phyloP scores from a whole-genome alignment of 1,284 basidiomycete species.

The Puccinia horiana region DNA sequence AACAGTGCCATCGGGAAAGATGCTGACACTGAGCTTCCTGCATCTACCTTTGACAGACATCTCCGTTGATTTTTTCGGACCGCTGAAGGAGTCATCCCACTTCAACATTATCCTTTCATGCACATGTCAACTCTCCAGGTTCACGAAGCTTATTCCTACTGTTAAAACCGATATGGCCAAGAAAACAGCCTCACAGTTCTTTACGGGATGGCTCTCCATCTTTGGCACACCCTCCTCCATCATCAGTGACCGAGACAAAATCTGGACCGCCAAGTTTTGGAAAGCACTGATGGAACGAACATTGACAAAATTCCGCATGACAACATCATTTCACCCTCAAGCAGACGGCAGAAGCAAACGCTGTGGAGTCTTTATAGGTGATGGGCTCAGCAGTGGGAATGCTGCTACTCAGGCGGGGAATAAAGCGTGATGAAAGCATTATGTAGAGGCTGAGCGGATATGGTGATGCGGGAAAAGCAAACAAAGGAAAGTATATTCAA shows the following conservation, averaged over 20 bases:
- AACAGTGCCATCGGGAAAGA: constrained; percentile 5
- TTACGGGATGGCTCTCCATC: background rate
- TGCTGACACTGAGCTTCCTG: constrained; percentile 38
- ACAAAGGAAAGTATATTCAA: too few relatives aligned
- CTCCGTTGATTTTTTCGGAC: constrained; percentile 1
- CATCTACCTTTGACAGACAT: constrained; percentile 30
- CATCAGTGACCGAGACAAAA: constrained; percentile 54
- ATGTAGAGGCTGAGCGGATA: too few relatives aligned
- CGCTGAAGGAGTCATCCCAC: background rate
- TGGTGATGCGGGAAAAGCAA: too few relatives aligned
- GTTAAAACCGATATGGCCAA: background rate
- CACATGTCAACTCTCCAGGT: background rate
- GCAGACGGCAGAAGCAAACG: constrained; percentile 50
- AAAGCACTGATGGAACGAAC: constrained; percentile 25
- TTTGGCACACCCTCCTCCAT: constrained; percentile 53
- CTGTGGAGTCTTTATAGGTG: too few relatives aligned
- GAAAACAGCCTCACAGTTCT: background rate
- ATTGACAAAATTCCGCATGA: background rate
- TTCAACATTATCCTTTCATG: background rate
- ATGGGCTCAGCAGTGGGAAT: too few relatives aligned
- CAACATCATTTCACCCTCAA: constrained; percentile 53
- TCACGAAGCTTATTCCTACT: background rate
- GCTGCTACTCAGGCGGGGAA: too few relatives aligned
- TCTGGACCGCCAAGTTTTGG: constrained; percentile 56
- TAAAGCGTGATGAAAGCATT: too few relatives aligned